Base-by-base conservation (phyloP, 805 yeast genomes). In the Lachancea cidri region DNA sequence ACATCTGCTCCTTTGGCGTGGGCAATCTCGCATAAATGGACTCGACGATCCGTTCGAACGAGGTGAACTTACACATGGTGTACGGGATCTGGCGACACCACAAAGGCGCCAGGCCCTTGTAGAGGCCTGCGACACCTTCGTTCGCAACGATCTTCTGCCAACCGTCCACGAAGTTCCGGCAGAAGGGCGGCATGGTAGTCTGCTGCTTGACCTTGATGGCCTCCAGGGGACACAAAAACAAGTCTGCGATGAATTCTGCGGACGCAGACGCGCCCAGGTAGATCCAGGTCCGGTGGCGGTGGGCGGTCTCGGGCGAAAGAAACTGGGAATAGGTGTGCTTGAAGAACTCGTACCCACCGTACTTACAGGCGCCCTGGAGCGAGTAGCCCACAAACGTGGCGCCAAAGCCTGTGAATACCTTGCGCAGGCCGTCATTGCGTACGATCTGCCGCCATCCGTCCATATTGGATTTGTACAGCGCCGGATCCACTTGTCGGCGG, bases 71-170 rank as follows among this genome's bases (percentile, higher is more conserved):
- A 47, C 85, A 94, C 96, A 91, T 89, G 19, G 98, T 91, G 71
- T 91, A 91, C n/a, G 98, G 98, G 55, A 91, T 84, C 68, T 91
- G 98, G 71, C 98, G 83, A 44, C 81, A 77, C 98, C 98, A 93
- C 50, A 91, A 72, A 11, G 98, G 98, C 7, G 79, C 82, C 40
- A 91, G 67, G 40, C 98, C 98, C 58, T 85, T 83, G 71, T 89
- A 91, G 38, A 91, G 71, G 2, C 87, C 86, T 17, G 70, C 78
- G 40, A 83, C 47, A 11, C 95, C 95, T 59, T 82, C 93, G 14
- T 66, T 57, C 4, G 83, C 79, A 29, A 75, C 71, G 49, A 84
- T 76, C 66, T 78, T 80, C 39, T 67, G 66, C 75, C 79, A 75
- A 8, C 89, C 93, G 44, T 81, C 83, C 46, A 76, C 48, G 11